phyloP scores from a whole-genome alignment of 768 basidiomycete genomes.

The Phlebiopsis gigantea region DNA sequence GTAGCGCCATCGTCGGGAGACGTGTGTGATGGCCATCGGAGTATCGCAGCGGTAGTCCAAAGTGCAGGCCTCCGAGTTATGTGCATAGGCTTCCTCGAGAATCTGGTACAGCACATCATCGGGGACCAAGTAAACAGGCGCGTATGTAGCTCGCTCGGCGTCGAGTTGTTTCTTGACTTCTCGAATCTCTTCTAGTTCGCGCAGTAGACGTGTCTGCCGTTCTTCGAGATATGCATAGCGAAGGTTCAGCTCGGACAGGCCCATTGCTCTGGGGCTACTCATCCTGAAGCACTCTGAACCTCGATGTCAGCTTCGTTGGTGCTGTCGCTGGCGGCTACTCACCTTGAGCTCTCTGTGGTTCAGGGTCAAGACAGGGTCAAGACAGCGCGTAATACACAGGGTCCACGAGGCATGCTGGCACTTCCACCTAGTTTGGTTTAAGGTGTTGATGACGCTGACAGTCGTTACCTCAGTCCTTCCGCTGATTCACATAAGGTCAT shows the following conservation, averaged over 20 bases:
- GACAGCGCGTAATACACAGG: neutral
- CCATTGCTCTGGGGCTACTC: neutral
- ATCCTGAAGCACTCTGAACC: no score
- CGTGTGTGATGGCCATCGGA: neutral
- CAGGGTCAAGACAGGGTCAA: no score
- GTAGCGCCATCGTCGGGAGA: neutral
- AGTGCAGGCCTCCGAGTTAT: neutral
- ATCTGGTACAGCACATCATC: conserved; percentile 1
- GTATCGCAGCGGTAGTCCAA: neutral
- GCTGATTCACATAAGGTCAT: neutral
- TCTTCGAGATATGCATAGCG: neutral
- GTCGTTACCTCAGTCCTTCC: neutral
- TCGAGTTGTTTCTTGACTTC: neutral
- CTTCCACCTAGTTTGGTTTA: neutral
- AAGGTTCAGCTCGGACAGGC: neutral
- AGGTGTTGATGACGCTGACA: neutral
- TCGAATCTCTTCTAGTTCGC: neutral
- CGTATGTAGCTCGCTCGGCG: neutral
- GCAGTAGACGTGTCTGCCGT: neutral
- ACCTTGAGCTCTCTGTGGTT: no score
- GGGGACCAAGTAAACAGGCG: conserved; percentile 2
- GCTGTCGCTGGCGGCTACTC: no score
- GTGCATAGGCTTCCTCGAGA: neutral
- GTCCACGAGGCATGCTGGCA: neutral
- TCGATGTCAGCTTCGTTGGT: no score